Evolutionary conservation across 108 stramenopile species (phyloP), one percentile per base, ranked within the genome.

Genomic region (Licmophora abbreviata): DNA sequence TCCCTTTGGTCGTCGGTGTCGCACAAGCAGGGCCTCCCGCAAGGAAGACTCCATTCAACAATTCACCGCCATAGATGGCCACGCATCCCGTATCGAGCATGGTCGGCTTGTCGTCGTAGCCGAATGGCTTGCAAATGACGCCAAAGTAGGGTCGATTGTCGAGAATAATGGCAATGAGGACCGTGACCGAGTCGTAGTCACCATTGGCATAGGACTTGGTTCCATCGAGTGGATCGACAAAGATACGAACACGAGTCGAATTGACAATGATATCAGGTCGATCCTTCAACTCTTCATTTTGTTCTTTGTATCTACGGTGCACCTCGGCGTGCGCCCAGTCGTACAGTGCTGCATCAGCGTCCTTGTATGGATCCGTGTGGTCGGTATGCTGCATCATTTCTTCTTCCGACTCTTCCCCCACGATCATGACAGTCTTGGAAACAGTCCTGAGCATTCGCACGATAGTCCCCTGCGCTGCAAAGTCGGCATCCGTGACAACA

Each of bases 181-280:
- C 80, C n/a, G 71, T 78, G 25, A 85, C 85, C 4, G 66, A 54
- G 40, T 77, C 85, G 17, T 81, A 78, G 17, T 82, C 55, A 25
- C 67, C 79, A 6, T 75, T 65, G 25, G 85, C 74, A 59, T 84
- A 92, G 21, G 78, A 71, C 11, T 76, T 72, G 26, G 89, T 92
- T 29, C 82, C 89, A 64, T 92, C 89, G 14, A 92, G 66, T 8
- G 89, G 89, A 58, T 92, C 89, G n/a, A 92, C 71, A 42, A 84
- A 79, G 41, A 85, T 69, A 60, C 61, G 45, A 24, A 79, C 64
- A 23, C 71, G 49, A 4, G 11, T n/a, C 14, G 53, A 29, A 54
- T 72, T 64, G 15, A 72, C 63, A 28, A 36, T 42, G 41, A 8
- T 63, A 35, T 9, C 34, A 11, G 34, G 34, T 35, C 34, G 10